These are phyloP conservation scores for Fraxinus quadrangulata DNA, from an alignment of 257 asterid species.

Conservation along the genomic window DNA sequence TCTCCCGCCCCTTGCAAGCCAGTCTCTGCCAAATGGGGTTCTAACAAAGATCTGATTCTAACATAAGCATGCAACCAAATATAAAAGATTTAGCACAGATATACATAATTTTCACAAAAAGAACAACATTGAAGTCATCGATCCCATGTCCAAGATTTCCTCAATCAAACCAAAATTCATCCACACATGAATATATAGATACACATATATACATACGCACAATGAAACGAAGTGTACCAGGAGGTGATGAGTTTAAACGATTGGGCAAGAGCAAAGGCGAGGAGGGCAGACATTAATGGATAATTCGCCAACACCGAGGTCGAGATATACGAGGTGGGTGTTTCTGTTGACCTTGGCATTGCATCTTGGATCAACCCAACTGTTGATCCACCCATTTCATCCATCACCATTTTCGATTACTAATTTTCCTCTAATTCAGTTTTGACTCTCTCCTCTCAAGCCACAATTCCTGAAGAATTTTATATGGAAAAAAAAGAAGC, in stretches of 20 bases:
- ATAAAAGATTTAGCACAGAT: not conserved
- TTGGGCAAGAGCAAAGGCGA: constrained; percentile 83
- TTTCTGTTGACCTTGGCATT: constrained; percentile 30
- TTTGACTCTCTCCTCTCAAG: not conserved
- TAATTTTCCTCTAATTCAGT: not conserved
- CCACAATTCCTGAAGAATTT: not conserved
- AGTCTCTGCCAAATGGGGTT: too few relatives aligned
- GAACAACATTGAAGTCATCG: constrained; percentile 1
- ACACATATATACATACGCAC: too few relatives aligned
- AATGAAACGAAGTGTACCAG: constrained; percentile 47
- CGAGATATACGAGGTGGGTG: constrained; percentile 40
- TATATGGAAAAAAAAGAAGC: constrained; percentile 16
- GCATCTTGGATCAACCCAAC: constrained; percentile 32
- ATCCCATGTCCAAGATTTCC: constrained; percentile 10
- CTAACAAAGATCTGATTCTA: constrained; percentile 3
- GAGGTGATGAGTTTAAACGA: constrained; percentile 59
- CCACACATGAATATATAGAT: too few relatives aligned
- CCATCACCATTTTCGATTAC: constrained; percentile 27
- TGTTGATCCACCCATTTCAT: constrained; percentile 33
- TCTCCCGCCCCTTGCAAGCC: too few relatives aligned
- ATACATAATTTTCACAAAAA: constrained; percentile 7
- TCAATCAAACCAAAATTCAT: constrained; percentile 5
- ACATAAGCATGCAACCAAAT: not conserved
- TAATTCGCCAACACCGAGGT: constrained; percentile 55
- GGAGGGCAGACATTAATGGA: constrained; percentile 68